Evolutionary conservation across 768 basidiomycete species (phyloP), one percentile per base, ranked within the genome.

Genomic region (Tricholoma terreum): DNA sequence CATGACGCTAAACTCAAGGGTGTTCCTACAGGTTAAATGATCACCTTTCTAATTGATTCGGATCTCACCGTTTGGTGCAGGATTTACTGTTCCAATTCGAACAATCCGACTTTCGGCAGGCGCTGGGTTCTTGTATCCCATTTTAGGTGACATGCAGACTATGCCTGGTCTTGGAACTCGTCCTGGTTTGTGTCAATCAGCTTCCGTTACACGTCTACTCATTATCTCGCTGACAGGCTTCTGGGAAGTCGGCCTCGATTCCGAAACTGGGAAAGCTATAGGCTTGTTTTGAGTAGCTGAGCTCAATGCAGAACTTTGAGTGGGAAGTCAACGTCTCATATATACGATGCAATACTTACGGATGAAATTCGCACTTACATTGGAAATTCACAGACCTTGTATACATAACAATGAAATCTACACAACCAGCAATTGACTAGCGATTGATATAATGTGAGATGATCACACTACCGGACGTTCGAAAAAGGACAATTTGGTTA

Each of bases 121-220:
- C 42, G 94, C 95, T 56, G 92, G 92, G 22, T 98, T 98, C 86
- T 75, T 98, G 61, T 97, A 95, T 73, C 95, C 96, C 21, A 83
- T 98, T 60, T 80, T 91, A n/a, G 92, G 91, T 36, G 93, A 95
- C 71, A 98, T 99, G 92, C 90, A 92, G 71, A 98, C 94, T 55
- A 96, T 99, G 93, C 96, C 96, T 43, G 96, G 94, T 63, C 82
- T 97, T 40, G 92, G 87, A 22, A 97, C 93, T 58, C 86, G 94
- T 58, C 94, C 94, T 70, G 92, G 90, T 85, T 57, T 63, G 75
- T 49, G 30, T 10, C 33, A 3, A 19, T 35, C 22, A 57, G 4
- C 38, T 15, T 22, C 22, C 36, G 7, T 33, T 22, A 14, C 36
- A 7, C 59, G 54, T 61, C 65, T 7, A 24, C 42, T 58, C 53